These are phyloP conservation scores for Friedmanniomyces endolithicus DNA, from an alignment of 495 filamentous ascomycete species.

Conservation along the genomic window DNA sequence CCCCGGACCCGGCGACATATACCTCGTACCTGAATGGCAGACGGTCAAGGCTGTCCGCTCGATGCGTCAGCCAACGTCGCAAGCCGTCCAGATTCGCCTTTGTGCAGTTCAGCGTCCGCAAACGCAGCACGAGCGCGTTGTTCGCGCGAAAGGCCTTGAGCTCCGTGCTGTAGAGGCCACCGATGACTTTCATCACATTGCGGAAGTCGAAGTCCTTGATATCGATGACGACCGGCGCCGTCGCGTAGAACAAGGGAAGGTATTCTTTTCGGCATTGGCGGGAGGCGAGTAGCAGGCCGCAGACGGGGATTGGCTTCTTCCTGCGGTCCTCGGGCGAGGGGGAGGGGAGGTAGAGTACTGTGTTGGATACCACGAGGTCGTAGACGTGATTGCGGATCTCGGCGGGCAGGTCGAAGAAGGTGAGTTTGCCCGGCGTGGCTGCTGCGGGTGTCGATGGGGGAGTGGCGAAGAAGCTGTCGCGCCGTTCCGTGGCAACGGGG, in stretches of 20 bases:
- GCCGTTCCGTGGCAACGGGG: neutral
- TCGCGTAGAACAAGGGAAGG: conserved; percentile 12
- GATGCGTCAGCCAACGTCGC: conserved; percentile 9
- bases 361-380: conserved; percentile 3
- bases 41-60: conserved; percentile 8
- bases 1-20: neutral
- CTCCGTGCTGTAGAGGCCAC: conserved; percentile 14
- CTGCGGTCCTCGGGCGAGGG: neutral
- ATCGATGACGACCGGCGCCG: neutral
- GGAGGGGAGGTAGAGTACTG: conserved; percentile 1
- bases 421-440: neutral
- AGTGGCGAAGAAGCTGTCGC: conserved; percentile 2
- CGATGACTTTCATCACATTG: conserved; percentile 1
- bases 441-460: neutral
- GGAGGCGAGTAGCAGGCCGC: conserved; percentile 9
- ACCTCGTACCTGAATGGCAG: conserved; percentile 13
- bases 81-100: conserved; percentile 1
- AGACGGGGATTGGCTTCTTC: neutral
- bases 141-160: conserved; percentile 15
- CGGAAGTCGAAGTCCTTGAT: conserved; percentile 17
- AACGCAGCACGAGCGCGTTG: conserved; percentile 1
- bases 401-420: conserved; percentile 19
- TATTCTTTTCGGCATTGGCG: conserved; percentile 10
- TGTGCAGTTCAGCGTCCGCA: conserved; percentile 9
- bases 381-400: conserved; percentile 18